Percentiles rank a stretch among this genome's conserved stretches.
phyloP scores from a whole-genome alignment of 139 green algal species.

The Spirogloea muscicola region DNA sequence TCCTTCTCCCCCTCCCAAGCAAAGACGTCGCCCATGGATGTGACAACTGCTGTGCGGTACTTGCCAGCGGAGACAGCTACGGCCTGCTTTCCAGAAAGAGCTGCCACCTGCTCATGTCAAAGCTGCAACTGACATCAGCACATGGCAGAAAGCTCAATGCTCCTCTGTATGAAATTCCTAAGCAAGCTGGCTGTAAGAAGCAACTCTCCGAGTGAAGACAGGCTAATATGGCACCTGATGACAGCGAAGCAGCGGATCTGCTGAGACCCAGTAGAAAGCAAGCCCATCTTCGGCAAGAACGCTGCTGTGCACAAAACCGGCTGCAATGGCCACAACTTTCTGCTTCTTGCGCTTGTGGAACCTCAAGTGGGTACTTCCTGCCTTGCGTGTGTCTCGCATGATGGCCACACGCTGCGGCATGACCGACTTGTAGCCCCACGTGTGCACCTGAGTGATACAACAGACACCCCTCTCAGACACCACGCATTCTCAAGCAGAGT shows the following conservation, averaged over 20 bases:
- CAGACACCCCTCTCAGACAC: no score
- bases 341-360: conserved; percentile 31
- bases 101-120: background rate
- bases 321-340: conserved; percentile 66
- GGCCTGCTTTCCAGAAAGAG: conserved; percentile 55
- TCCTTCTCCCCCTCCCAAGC: conserved; percentile 60
- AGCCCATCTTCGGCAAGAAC: conserved; percentile 63
- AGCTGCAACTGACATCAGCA: no score
- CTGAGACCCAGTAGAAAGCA: conserved; percentile 71
- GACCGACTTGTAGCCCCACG: conserved; percentile 29
- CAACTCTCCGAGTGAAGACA: no score
- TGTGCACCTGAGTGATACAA: conserved; percentile 20
- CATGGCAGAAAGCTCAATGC: no score
- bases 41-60: conserved; percentile 75
- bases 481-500: no score
- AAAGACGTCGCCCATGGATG: conserved; percentile 72
- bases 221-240: conserved; percentile 10
- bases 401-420: conserved; percentile 31
- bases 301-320: conserved; percentile 79
- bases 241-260: conserved; percentile 8
- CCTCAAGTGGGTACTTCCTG: conserved; percentile 2
- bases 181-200: no score
- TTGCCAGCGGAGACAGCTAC: conserved; percentile 77
- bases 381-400: conserved; percentile 20
- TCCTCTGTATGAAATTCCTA: no score